phyloP scores from a whole-genome alignment of 371 early-diverging fungal genomes.

The Cokeromyces recurvatus region DNA sequence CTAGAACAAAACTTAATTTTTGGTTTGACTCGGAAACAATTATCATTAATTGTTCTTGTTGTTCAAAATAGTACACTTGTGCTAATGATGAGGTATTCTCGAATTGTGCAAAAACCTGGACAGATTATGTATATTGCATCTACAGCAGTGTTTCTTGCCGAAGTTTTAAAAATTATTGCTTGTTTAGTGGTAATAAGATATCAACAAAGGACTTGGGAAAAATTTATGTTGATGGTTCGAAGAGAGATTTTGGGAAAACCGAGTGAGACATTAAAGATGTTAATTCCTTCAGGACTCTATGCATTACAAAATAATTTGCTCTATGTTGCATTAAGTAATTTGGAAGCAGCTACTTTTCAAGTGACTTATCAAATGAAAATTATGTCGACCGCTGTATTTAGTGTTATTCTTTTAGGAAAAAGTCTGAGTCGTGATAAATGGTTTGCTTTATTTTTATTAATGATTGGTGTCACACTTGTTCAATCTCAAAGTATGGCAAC shows the following conservation, averaged over 20 bases:
- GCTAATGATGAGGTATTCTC: slow-evolving; percentile 63
- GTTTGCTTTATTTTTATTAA: slow-evolving; percentile 79
- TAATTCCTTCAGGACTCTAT: slow-evolving; percentile 86
- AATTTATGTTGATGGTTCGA: slow-evolving; percentile 27
- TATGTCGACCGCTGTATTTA: slow-evolving; percentile 90
- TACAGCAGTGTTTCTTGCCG: slow-evolving; percentile 65
- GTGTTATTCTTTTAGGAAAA: slow-evolving; percentile 73
- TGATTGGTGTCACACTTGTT: slow-evolving; percentile 86
- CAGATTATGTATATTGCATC: slow-evolving; percentile 62
- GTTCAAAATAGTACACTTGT: slow-evolving; percentile 61
- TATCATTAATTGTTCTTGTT: slow-evolving; percentile 52
- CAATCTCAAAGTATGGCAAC: slow-evolving; percentile 57
- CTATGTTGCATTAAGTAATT: slow-evolving; percentile 78
- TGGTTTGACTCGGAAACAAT: slow-evolving; percentile 37
- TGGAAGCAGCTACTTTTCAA: slow-evolving; percentile 94
- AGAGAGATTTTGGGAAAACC: slow-evolving; percentile 51
- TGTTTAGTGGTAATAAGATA: slow-evolving; percentile 34
- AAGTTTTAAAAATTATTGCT: slow-evolving; percentile 51
- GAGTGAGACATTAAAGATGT: slow-evolving; percentile 59
- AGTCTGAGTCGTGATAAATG: slow-evolving; percentile 66
- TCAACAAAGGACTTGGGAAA: slow-evolving; percentile 25
- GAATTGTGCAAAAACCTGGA: slow-evolving; percentile 44
- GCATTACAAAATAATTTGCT: slow-evolving; percentile 93
- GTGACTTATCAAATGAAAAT: slow-evolving; percentile 97
- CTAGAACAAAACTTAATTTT: slow-evolving; percentile 31